Evolutionary conservation across 140 eudicot species (phyloP).

Genomic region (Oenanthe javanica): DNA sequence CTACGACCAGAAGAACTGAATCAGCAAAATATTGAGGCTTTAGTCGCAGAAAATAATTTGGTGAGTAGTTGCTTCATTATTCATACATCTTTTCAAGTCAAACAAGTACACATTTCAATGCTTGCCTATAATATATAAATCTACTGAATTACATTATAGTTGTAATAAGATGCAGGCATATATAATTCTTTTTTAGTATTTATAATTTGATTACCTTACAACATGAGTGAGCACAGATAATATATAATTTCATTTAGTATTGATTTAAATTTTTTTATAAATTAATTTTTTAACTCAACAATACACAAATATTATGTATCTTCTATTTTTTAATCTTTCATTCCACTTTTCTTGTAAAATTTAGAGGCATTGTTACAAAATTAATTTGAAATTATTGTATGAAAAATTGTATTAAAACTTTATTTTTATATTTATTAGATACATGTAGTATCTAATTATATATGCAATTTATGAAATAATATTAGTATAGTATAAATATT

Average conservation of each 20-base stretch:
- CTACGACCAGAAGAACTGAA: slow-evolving; percentile 95
- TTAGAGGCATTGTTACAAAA: too few species aligned
- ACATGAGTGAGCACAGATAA: background rate
- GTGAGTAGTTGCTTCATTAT: slow-evolving; percentile 26
- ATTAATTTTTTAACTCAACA: too few species aligned
- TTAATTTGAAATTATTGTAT: background rate
- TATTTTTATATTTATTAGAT: too few species aligned
- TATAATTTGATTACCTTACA: background rate
- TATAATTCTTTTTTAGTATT: background rate
- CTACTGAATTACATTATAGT: background rate
- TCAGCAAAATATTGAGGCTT: slow-evolving; percentile 95
- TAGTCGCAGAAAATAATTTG: slow-evolving; percentile 91
- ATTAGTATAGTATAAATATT: too few species aligned
- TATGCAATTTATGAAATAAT: too few species aligned
- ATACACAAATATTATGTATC: background rate
- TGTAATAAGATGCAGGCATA: too few species aligned
- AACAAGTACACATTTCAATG: background rate
- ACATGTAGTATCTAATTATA: too few species aligned
- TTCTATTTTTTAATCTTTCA: too few species aligned
- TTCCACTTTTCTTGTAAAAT: too few species aligned
- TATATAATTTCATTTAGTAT: background rate
- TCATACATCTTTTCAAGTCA: slow-evolving; percentile 10
- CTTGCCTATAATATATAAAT: background rate
- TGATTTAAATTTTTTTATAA: too few species aligned
- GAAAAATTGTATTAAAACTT: too few species aligned